Percentiles rank a stretch among this genome's conserved stretches.
These are phyloP conservation scores for Suhomyces choctaworum DNA, from an alignment of 1,139 yeast genomes.

Conservation along the genomic window DNA sequence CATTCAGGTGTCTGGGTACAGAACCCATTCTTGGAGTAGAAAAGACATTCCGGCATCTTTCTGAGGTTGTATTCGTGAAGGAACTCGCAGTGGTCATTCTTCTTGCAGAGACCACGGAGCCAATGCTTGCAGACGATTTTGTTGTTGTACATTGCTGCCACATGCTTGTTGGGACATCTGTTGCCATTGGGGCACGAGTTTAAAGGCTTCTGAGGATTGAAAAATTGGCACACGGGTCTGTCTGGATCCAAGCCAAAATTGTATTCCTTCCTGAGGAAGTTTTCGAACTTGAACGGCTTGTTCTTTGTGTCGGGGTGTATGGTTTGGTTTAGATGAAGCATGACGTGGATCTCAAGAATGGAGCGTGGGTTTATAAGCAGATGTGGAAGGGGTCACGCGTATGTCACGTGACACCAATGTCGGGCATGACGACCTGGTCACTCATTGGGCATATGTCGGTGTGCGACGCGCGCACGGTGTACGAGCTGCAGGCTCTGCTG, in stretches of 20 bases:
- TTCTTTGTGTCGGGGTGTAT: constrained; percentile 46
- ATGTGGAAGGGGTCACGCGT: too few relatives aligned
- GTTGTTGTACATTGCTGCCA: constrained; percentile 75
- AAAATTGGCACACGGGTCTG: constrained; percentile 84
- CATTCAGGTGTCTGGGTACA: constrained; percentile 97
- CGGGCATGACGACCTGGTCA: too few relatives aligned
- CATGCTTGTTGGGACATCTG: constrained; percentile 86
- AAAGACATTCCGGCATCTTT: constrained; percentile 96
- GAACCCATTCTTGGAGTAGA: constrained; percentile 82
- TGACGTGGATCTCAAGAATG: constrained; percentile 13
- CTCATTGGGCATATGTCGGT: too few relatives aligned
- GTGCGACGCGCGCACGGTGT: too few relatives aligned
- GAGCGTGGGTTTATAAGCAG: too few relatives aligned
- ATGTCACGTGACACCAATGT: too few relatives aligned
- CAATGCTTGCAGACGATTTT: constrained; percentile 95
- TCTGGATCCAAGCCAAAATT: constrained; percentile 86
- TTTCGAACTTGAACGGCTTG: constrained; percentile 73
- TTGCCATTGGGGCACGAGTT: constrained; percentile 84
- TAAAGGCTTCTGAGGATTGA: constrained; percentile 52
- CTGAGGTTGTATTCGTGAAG: constrained; percentile 91
- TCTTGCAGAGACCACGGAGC: constrained; percentile 95
- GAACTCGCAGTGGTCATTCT: constrained; percentile 95
- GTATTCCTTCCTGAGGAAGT: constrained; percentile 75
- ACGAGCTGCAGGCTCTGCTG: too few relatives aligned
- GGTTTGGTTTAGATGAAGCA: constrained; percentile 40